Base-by-base conservation (phyloP, 768 basidiomycete genomes). In the Leccinellum rugosiceps region DNA sequence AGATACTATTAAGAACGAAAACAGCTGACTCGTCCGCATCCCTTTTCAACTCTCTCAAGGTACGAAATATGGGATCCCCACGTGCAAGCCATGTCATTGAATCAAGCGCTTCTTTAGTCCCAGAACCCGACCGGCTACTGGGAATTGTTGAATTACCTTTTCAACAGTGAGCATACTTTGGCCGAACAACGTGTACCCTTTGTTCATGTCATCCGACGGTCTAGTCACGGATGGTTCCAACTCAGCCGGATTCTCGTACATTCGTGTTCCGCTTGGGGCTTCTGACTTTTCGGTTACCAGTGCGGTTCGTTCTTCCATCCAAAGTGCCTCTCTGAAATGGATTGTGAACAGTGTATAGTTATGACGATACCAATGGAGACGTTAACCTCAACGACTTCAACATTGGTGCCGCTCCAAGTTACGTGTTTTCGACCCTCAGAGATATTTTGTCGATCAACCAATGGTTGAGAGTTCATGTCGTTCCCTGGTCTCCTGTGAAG, bases 401-500 rank as follows among this genome's bases (percentile, higher is more conserved):
- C 62, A 77, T 87, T 56, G 77, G 77, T 53, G 76, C 70, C 15
- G 77, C 82, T 1, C 89, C 89, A 4, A 80, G 82, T 11, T 81
- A 85, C 62, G 70, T 88, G 6, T 88, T 86, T 67, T 78, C 79
- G 1, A 81, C 84, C 1, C 73, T 91, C 19, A 75, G 71, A 26
- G 89, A 92, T 63, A 89, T 92, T 50, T 69, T 75, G 60, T 76
- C 80, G 11, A 69, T 86, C 62, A 88, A 88, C 57, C 73, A 67
- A 28, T 65, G 73, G 63, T 54, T 85, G 55, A 80, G 76, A 62
- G 74, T 88, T 19, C 84, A 87, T 59, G 59, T 88, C 6, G 52
- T 86, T 15, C 86, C 90, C 6, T 91, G 90, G 90, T 88, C 87
- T 26, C 87, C 88, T 3, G 88, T 88, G 66, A 59, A 80, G 72